Evolutionary conservation across 1,284 basidiomycete species (phyloP).

Genomic region (Dichomitus squalens): DNA sequence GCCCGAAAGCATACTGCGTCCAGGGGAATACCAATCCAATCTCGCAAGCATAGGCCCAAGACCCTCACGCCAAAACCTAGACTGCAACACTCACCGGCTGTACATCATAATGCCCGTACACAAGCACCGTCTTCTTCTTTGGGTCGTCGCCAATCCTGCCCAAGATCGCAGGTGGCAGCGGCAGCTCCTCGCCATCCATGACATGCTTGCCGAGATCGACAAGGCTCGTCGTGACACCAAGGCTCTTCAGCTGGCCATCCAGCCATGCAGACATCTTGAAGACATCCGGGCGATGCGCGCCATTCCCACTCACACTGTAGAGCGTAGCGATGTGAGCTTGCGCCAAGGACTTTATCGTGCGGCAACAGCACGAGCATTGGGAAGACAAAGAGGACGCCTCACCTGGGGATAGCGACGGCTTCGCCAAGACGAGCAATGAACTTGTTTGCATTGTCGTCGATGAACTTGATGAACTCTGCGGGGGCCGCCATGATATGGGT

Average conservation of each 20-base stretch:
- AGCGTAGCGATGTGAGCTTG: neutral
- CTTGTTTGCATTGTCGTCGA: slow-evolving; percentile 71
- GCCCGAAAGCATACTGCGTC: too few relatives aligned
- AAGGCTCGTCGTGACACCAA: slow-evolving; percentile 77
- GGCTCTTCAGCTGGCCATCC: slow-evolving; percentile 65
- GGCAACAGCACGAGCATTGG: neutral
- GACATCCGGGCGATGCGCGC: slow-evolving; percentile 72
- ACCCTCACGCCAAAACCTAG: too few relatives aligned
- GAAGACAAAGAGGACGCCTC: slow-evolving; percentile 25
- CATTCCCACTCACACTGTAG: slow-evolving; percentile 67
- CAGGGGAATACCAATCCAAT: too few relatives aligned
- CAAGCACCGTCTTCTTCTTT: slow-evolving; percentile 88
- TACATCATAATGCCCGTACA: slow-evolving; percentile 92
- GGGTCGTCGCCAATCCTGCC: slow-evolving; percentile 84
- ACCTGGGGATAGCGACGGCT: slow-evolving; percentile 92
- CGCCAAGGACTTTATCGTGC: neutral
- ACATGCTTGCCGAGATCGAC: slow-evolving; percentile 82
- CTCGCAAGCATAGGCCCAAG: too few relatives aligned
- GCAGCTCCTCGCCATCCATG: slow-evolving; percentile 79
- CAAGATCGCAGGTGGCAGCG: slow-evolving; percentile 88
- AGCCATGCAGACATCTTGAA: slow-evolving; percentile 86
- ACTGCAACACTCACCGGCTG: slow-evolving; percentile 74
- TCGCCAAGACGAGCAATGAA: slow-evolving; percentile 81
- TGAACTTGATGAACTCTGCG: slow-evolving; percentile 54
- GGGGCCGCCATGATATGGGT: slow-evolving; percentile 40